Evolutionary conservation across 2,329 filamentous ascomycete genomes (phyloP), one percentile per base, ranked within the genome.

Genomic region (Aspergillus japonicus): DNA sequence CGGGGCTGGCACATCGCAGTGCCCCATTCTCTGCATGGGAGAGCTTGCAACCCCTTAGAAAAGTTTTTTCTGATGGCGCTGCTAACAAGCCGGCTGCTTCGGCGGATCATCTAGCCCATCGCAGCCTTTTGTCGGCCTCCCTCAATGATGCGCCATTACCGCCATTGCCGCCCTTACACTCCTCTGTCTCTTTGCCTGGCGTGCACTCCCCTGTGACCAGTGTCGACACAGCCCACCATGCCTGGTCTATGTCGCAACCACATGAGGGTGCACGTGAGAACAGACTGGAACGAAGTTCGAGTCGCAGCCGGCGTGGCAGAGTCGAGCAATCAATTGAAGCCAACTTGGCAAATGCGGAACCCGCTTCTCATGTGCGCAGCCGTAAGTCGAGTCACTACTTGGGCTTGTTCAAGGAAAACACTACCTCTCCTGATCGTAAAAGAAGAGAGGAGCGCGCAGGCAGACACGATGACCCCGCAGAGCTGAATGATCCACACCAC

Each of bases 311-410:
- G 48, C 72, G 76, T 35, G 73, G 76, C 7, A 79, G 80, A 50
- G 81, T 87, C 24, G 86, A 87, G 57, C 85, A 85, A 71, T 83
- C 85, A 48, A 87, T 89, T 61, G 84, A 88, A 71, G 86, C 86
- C 19, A 87, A 85, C 31, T 70, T 88, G 59, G 79, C 85, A 47
- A 85, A 85, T 64, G 77, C 80, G 4, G 85, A 88, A 66, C 79
- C 77, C 33, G 73, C 77, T 29, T 76, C 80, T 26, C 80, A 85
- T 65, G 82, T 83, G 50, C 81, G 86, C 61, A 88, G 85, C 70
- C 81, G 86, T 58, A 89, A 89, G 73, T 85, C 86, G 47, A 87
- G 85, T 68, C 86, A 88, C 68, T 87, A 86, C 66, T 75, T 89
- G 56, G 85, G 86, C 12, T 75, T 89, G 5, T 89, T 88, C 75